A percentile compares a stretch with the other conserved stretches of the same genome.
Conservation (phyloP, 2,329 filamentous ascomycete genomes). For the Fusarium setosum region DNA sequence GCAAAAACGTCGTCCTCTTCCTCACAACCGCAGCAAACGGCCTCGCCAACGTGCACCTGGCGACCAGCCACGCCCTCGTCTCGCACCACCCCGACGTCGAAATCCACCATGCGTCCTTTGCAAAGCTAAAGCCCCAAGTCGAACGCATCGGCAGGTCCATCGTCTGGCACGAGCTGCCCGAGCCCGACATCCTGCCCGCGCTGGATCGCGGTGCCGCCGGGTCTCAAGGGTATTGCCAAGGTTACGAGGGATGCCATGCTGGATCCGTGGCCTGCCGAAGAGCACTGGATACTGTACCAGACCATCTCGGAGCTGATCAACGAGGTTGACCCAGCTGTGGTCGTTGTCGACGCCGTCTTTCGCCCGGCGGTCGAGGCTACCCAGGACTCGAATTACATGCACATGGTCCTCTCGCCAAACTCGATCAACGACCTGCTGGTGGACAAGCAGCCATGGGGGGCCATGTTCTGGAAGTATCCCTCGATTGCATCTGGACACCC, state of each 20-base stretch:
- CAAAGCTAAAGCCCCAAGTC: conserved; percentile 23
- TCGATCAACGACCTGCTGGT: conserved; percentile 53
- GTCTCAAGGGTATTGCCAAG: conserved; percentile 23
- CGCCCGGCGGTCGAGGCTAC: conserved; percentile 40
- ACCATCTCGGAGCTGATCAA: conserved; percentile 42
- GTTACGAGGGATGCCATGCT: conserved; percentile 29
- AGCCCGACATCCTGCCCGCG: conserved; percentile 18
- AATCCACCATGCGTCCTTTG: conserved; percentile 50
- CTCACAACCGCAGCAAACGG: conserved; percentile 47
- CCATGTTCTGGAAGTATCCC: conserved; percentile 53
- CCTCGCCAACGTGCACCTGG: conserved; percentile 50
- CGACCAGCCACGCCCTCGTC: conserved; percentile 47
- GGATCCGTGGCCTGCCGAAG: conserved; percentile 45
- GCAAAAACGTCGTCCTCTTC: conserved; percentile 49
- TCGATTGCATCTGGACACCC: conserved; percentile 53
- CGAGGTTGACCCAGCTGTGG: conserved; percentile 46
- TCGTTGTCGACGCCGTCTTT: conserved; percentile 48
- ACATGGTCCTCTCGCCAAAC: conserved; percentile 56
- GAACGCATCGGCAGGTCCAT: conserved; percentile 33
- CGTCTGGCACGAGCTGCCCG: conserved; percentile 41
- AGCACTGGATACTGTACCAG: conserved; percentile 45
- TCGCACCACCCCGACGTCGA: conserved; percentile 45
- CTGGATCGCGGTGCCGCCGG: conserved; percentile 33
- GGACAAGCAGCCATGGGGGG: conserved; percentile 52
- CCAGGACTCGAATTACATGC: conserved; percentile 41